A percentile compares a stretch with the other conserved stretches of the same genome.
Conservation (phyloP, 441 rosid species). For the Viola pubescens region DNA sequence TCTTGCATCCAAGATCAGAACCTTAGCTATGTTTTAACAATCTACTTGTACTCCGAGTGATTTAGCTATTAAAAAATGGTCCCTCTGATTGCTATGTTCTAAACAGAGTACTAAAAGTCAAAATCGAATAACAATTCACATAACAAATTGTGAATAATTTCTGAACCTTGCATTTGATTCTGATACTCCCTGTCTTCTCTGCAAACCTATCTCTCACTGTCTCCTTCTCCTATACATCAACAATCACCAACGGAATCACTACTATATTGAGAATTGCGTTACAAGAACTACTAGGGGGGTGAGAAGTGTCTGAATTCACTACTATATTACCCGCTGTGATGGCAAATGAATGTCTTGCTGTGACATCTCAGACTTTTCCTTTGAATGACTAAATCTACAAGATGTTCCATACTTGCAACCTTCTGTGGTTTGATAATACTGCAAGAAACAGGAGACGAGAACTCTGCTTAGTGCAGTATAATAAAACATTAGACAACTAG, state of each 20-base stretch:
- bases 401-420: constrained; percentile 68
- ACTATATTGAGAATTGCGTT: too few relatives aligned
- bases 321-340: neutral
- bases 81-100: too few relatives aligned
- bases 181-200: constrained; percentile 7
- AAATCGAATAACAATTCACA: neutral
- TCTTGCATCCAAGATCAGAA: too few relatives aligned
- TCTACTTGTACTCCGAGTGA: too few relatives aligned
- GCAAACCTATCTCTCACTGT: constrained; percentile 5
- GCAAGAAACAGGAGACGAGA: constrained; percentile 13
- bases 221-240: constrained; percentile 4
- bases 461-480: neutral
- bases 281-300: too few relatives aligned
- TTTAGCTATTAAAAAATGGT: too few relatives aligned
- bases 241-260: too few relatives aligned
- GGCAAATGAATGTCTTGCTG: neutral
- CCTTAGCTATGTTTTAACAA: too few relatives aligned
- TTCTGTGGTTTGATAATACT: constrained; percentile 63
- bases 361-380: neutral
- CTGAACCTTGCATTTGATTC: constrained; percentile 31
- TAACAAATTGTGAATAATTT: neutral
- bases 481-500: neutral
- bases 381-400: constrained; percentile 55
- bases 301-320: neutral
- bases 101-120: too few relatives aligned